Evolutionary conservation across 2,329 filamentous ascomycete genomes (phyloP).

Genomic region (Colletotrichum shisoi): DNA sequence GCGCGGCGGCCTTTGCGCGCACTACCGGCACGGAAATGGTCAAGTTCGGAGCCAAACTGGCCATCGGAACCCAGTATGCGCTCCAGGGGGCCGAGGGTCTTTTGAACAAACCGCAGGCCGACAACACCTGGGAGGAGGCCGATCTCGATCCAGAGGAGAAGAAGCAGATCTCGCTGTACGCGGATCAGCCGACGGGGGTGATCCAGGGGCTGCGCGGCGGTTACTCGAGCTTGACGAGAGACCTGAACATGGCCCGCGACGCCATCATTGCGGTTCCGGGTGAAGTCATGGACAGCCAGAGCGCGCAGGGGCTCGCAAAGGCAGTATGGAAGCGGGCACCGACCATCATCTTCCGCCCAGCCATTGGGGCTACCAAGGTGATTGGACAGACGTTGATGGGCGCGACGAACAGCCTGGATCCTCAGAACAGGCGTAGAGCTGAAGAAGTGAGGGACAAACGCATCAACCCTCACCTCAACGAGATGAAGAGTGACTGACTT

Average conservation of each 20-base stretch:
- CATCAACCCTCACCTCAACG: no score
- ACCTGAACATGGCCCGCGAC: constrained; percentile 85
- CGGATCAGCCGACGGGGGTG: constrained; percentile 90
- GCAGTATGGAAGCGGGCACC: constrained; percentile 83
- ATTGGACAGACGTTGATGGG: constrained; percentile 90
- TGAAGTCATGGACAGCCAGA: constrained; percentile 86
- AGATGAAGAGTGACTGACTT: constrained; percentile 33
- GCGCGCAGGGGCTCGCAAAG: constrained; percentile 78
- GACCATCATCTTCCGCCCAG: constrained; percentile 90
- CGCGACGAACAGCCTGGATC: constrained; percentile 90
- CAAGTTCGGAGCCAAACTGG: constrained; percentile 90
- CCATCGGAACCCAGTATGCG: constrained; percentile 92
- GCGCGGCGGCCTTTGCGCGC: constrained; percentile 86
- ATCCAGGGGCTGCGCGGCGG: constrained; percentile 85
- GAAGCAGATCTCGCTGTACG: constrained; percentile 88
- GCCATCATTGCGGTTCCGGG: constrained; percentile 94
- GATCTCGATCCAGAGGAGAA: constrained; percentile 72
- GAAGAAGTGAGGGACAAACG: constrained; percentile 80
- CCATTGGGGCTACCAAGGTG: constrained; percentile 87
- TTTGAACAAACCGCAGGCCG: constrained; percentile 58
- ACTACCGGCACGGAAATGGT: constrained; percentile 95
- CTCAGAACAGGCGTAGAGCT: constrained; percentile 77
- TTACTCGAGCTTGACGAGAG: constrained; percentile 81
- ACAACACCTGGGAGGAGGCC: constrained; percentile 64
- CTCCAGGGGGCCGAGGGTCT: constrained; percentile 88